Evolutionary conservation across 2,329 filamentous ascomycete species (phyloP).

Genomic region (Epichloe baconii): DNA sequence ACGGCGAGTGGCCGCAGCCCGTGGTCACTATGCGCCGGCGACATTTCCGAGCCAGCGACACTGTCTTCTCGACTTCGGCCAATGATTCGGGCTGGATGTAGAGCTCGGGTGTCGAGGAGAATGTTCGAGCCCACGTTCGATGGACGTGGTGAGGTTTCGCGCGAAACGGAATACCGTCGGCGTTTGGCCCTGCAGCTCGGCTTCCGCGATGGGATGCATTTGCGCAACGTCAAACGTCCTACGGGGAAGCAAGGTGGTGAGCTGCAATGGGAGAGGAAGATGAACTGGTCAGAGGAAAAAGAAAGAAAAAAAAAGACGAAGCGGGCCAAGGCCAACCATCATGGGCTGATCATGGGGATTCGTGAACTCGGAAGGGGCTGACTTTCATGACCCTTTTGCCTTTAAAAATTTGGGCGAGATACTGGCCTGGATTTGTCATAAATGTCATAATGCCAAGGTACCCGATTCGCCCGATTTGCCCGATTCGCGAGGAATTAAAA

Average conservation of each 20-base stretch:
- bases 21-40: slow-evolving; percentile 71
- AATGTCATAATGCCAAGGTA: background rate
- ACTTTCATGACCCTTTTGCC: background rate
- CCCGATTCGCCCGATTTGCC: background rate
- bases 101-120: slow-evolving; percentile 77
- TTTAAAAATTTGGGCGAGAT: background rate
- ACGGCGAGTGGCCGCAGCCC: slow-evolving; percentile 88
- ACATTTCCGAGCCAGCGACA: slow-evolving; percentile 68
- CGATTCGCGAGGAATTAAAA: background rate
- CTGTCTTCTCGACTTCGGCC: slow-evolving; percentile 68
- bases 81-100: slow-evolving; percentile 76
- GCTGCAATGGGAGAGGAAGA: background rate
- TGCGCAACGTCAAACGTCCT: background rate
- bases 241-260: background rate
- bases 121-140: slow-evolving; percentile 90
- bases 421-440: background rate
- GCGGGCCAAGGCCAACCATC: background rate
- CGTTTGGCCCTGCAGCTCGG: slow-evolving; percentile 19
- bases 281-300: background rate
- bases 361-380: no score
- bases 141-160: slow-evolving; percentile 61
- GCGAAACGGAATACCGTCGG: slow-evolving; percentile 54
- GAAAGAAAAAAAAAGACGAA: background rate
- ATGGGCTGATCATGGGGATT: no score
- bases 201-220: slow-evolving; percentile 25